A percentile compares a stretch with the other conserved stretches of the same genome.
Evolutionary conservation across 352 stramenopile genomes (phyloP).

Genomic region (Phytophthora citricola): DNA sequence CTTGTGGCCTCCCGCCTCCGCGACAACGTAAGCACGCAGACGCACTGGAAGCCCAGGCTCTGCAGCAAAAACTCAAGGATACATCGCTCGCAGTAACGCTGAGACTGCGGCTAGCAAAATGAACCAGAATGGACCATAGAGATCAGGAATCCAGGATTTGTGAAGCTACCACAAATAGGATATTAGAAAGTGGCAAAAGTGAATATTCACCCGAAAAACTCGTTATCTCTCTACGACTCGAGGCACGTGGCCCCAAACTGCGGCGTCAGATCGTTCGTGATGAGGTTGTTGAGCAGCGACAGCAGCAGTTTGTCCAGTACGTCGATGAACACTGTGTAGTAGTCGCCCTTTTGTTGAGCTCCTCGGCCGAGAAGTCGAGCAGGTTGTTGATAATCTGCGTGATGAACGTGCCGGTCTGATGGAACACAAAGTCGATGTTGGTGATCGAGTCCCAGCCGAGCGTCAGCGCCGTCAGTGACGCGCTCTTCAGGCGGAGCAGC

Average conservation of each 20-base stretch:
- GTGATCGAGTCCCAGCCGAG: constrained; percentile 57
- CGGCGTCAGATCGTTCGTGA: constrained; percentile 43
- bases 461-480: constrained; percentile 40
- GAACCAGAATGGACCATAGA: constrained; percentile 12
- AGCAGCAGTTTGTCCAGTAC: constrained; percentile 48
- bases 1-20: neutral
- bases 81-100: constrained; percentile 13
- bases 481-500: constrained; percentile 39
- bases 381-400: constrained; percentile 54
- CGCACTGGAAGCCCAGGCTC: constrained; percentile 24
- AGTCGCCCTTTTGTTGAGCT: constrained; percentile 74
- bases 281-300: constrained; percentile 60
- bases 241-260: constrained; percentile 57
- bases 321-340: constrained; percentile 55
- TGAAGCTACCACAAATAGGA: constrained; percentile 33
- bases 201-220: neutral
- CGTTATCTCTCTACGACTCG: constrained; percentile 19
- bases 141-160: constrained; percentile 4
- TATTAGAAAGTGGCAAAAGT: constrained; percentile 22
- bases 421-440: constrained; percentile 59
- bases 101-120: constrained; percentile 30
- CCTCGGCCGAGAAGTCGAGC: constrained; percentile 51
- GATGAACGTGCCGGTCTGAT: constrained; percentile 47
- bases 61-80: constrained; percentile 22
- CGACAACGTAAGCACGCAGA: constrained; percentile 27